phyloP scores from a whole-genome alignment of 2,329 filamentous ascomycete genomes.

The Trichophyton simii region DNA sequence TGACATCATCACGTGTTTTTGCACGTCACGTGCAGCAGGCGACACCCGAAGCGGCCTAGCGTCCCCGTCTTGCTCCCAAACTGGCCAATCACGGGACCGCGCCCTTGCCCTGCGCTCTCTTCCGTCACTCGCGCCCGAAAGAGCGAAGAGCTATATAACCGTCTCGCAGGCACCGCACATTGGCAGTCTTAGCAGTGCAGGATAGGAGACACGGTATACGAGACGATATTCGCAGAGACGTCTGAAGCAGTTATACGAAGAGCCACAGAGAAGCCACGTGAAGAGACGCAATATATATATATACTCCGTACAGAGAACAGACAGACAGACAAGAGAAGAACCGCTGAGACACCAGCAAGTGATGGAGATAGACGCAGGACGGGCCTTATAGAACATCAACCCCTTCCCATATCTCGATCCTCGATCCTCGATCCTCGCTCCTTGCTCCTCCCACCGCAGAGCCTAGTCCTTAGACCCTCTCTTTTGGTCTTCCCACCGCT shows the following conservation, averaged over 20 bases:
- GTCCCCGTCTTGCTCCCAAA: constrained; percentile 20
- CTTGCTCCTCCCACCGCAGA: background rate
- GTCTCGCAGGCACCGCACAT: background rate
- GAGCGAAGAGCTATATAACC: constrained; percentile 1
- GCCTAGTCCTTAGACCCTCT: background rate
- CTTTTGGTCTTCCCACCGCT: background rate
- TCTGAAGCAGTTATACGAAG: too few species aligned
- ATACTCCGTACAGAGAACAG: background rate
- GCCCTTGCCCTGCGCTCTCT: constrained; percentile 7
- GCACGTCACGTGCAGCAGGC: background rate
- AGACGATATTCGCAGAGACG: too few species aligned
- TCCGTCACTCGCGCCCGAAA: constrained; percentile 1
- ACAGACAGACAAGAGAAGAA: background rate
- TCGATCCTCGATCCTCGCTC: background rate
- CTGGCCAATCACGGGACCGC: constrained; percentile 23
- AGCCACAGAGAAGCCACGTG: too few species aligned
- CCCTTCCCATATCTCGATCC: background rate
- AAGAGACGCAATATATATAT: too few species aligned
- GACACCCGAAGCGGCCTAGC: background rate
- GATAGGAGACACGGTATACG: too few species aligned
- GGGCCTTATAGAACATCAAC: background rate
- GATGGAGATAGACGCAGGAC: background rate
- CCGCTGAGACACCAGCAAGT: background rate
- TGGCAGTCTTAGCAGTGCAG: too few species aligned
- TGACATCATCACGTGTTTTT: background rate